These are phyloP conservation scores for Tulasnella sp. DNA, from an alignment of 768 basidiomycete species.

Conservation along the genomic window DNA sequence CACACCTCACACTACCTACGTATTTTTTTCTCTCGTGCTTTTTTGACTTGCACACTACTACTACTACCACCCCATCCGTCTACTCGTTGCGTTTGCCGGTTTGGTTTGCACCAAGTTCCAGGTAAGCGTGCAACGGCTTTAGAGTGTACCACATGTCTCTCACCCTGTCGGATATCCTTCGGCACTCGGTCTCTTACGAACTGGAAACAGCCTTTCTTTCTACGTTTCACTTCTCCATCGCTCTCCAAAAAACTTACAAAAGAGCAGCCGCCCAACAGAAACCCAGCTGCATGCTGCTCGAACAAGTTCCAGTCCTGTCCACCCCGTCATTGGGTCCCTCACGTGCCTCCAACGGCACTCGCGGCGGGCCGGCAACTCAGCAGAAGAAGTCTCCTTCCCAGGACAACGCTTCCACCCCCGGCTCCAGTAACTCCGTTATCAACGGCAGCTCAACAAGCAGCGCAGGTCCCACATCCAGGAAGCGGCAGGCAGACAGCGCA, in stretches of 20 bases:
- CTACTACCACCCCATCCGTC: not conserved
- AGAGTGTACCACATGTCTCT: not conserved
- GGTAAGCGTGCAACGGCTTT: not conserved
- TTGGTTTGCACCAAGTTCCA: not conserved
- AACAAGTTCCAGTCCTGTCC: conserved; percentile 9
- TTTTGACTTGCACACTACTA: not conserved
- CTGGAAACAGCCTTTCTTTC: not conserved
- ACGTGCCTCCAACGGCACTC: conserved; percentile 3
- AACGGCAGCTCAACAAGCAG: not conserved
- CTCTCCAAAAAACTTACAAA: not conserved
- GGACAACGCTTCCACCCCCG: not conserved
- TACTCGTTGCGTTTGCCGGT: not conserved
- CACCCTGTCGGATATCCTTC: conserved; percentile 11
- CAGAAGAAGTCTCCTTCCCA: not conserved
- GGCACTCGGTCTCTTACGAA: conserved; percentile 3
- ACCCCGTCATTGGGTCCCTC: not conserved
- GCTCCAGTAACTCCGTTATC: conserved; percentile 7
- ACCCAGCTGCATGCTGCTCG: not conserved
- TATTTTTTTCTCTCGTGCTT: conserved; percentile 4
- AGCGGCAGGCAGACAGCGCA: not conserved
- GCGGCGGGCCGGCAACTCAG: conserved; percentile 1
- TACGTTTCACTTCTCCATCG: not conserved
- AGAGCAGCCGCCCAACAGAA: not conserved
- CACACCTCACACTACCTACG: not conserved
- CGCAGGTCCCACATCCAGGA: not conserved